Conservation (phyloP, 768 basidiomycete genomes). For the Mrakia frigida region DNA sequence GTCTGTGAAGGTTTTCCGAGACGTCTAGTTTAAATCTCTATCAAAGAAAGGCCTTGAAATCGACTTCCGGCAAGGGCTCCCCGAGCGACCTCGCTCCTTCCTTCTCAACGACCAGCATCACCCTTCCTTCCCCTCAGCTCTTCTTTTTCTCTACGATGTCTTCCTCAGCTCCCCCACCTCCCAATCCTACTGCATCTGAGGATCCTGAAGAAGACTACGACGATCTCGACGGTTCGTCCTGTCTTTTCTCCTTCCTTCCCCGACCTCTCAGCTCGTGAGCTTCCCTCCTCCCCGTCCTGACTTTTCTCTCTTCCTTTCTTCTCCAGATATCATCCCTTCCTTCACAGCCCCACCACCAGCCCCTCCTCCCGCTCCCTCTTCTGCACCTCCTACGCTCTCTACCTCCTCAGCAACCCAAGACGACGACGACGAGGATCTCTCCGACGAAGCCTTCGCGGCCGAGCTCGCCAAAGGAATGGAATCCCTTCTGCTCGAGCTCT, state of each 20-base stretch:
- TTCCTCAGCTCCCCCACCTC: not conserved
- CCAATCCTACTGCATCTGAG: not conserved
- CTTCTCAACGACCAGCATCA: not conserved
- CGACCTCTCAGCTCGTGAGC: not conserved
- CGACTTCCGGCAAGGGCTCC: not conserved
- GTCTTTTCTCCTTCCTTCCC: not conserved
- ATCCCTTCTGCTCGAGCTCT: conserved; percentile 48
- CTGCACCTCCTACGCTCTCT: conserved; percentile 31
- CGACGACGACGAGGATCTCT: conserved; percentile 38
- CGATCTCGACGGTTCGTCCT: conserved; percentile 13
- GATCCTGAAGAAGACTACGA: conserved; percentile 24
- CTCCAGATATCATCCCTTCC: conserved; percentile 40
- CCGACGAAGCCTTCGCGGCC: conserved; percentile 45
- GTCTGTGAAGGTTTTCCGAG: no score
- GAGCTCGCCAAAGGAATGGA: conserved; percentile 52
- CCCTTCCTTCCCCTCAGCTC: not conserved
- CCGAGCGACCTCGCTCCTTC: not conserved
- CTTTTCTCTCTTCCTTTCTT: not conserved
- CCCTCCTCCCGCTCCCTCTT: conserved; percentile 32
- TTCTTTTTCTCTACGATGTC: not conserved
- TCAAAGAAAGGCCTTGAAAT: no score
- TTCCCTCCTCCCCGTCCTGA: not conserved
- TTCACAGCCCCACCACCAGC: conserved; percentile 34
- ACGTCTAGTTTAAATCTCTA: no score
- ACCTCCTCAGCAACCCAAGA: conserved; percentile 23